phyloP scores from a whole-genome alignment of 2,329 filamentous ascomycete genomes.

The Leptographium wingfieldii region DNA sequence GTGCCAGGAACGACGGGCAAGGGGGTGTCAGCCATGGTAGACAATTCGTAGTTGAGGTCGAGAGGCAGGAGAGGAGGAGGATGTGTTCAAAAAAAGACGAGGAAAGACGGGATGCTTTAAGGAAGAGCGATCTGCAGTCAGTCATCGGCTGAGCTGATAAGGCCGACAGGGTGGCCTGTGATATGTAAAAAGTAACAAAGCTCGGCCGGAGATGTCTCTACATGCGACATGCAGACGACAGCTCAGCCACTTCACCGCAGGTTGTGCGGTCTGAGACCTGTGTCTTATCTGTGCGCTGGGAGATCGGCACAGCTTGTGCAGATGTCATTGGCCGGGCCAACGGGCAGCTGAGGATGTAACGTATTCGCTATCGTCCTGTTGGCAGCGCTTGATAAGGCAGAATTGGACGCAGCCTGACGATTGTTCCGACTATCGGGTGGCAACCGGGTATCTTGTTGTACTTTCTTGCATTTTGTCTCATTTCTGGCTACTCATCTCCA shows the following conservation, averaged over 20 bases:
- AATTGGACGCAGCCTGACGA: background rate
- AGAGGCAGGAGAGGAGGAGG: background rate
- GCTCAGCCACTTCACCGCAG: too few species aligned
- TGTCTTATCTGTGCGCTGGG: background rate
- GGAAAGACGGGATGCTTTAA: background rate
- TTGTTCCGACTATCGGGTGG: background rate
- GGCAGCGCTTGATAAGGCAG: background rate
- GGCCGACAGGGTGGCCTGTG: too few species aligned
- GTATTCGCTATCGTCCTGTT: background rate
- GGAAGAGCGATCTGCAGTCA: too few species aligned
- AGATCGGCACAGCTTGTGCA: background rate
- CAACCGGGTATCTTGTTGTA: background rate
- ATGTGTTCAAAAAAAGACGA: background rate
- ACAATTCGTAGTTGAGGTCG: background rate
- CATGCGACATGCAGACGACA: too few species aligned
- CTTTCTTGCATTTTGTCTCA: too few species aligned
- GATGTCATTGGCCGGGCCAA: background rate
- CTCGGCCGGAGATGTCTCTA: too few species aligned
- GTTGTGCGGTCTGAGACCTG: background rate
- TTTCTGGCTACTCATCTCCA: too few species aligned
- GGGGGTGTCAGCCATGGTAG: background rate
- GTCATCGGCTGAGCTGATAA: too few species aligned
- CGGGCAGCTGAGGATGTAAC: background rate
- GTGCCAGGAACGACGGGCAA: slow-evolving; percentile 23
- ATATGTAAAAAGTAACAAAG: too few species aligned